Percentiles rank a stretch among this genome's conserved stretches.
These are phyloP conservation scores for Coniochaeta hoffmannii DNA, from an alignment of 2,329 filamentous ascomycete species.

Conservation along the genomic window DNA sequence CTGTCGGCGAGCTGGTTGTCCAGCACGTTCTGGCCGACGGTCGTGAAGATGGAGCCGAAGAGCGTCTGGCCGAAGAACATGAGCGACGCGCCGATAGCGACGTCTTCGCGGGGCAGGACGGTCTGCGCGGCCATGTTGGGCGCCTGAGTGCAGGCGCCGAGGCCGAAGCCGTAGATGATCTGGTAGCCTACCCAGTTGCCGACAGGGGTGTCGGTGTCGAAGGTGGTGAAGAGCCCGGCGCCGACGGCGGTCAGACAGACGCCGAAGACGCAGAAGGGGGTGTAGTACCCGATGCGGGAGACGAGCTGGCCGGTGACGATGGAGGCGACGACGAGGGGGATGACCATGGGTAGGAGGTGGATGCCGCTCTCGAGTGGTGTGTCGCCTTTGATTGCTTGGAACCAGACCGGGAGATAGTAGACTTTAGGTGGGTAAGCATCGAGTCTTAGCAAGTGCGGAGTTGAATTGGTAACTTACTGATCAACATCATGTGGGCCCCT, in stretches of 20 bases:
- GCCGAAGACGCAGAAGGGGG: slow-evolving; percentile 33
- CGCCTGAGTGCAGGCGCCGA: slow-evolving; percentile 34
- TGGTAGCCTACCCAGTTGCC: slow-evolving; percentile 32
- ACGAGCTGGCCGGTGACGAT: slow-evolving; percentile 30
- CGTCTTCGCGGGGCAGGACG: slow-evolving; percentile 31
- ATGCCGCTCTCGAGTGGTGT: slow-evolving; percentile 34
- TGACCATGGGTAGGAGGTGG: slow-evolving; percentile 32
- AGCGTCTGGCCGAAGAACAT: slow-evolving; percentile 38
- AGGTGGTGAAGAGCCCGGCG: slow-evolving; percentile 33
- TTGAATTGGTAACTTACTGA: slow-evolving; percentile 8
- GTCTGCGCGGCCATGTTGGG: slow-evolving; percentile 39
- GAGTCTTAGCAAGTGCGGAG: neutral
- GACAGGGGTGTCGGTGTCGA: slow-evolving; percentile 22
- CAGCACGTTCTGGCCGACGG: slow-evolving; percentile 38
- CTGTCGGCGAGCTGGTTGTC: slow-evolving; percentile 28
- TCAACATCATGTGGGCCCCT: slow-evolving; percentile 29
- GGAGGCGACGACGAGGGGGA: slow-evolving; percentile 31
- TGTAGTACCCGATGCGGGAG: slow-evolving; percentile 34
- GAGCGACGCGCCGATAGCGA: slow-evolving; percentile 32
- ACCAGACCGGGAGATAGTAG: slow-evolving; percentile 44
- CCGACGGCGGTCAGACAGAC: slow-evolving; percentile 28
- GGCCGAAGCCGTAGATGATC: slow-evolving; percentile 35
- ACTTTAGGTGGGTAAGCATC: slow-evolving; percentile 9
- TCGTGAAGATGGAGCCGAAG: slow-evolving; percentile 36
- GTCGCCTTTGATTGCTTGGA: slow-evolving; percentile 35